phyloP scores from a whole-genome alignment of 106 monocot species.

The Dendrobium chrysotoxum region DNA sequence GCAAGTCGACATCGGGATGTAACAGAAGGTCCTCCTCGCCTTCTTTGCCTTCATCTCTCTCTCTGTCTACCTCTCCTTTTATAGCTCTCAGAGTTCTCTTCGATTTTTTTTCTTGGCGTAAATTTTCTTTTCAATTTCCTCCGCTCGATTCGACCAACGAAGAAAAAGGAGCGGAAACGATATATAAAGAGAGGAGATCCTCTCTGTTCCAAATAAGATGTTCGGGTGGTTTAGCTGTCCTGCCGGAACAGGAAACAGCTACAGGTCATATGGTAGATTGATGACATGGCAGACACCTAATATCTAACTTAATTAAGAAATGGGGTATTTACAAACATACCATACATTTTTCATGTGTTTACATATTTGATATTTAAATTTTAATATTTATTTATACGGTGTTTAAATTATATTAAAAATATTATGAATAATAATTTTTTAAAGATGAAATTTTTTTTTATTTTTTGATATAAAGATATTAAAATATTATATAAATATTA shows the following conservation, averaged over 20 bases:
- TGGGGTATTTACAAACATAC: no score
- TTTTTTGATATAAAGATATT: no score
- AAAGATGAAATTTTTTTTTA: no score
- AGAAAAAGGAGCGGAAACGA: background rate
- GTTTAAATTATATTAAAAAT: no score
- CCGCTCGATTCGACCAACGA: background rate
- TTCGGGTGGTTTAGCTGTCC: background rate
- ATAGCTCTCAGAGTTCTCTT: background rate
- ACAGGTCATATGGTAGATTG: background rate
- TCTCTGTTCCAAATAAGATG: background rate
- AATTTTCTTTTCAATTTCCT: background rate
- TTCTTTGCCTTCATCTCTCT: background rate
- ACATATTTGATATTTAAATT: no score
- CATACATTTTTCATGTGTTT: no score
- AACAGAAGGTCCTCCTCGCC: conserved; percentile 2
- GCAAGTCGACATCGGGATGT: conserved; percentile 14
- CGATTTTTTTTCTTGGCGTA: background rate
- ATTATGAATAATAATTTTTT: no score
- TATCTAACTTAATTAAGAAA: no score
- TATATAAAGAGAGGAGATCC: background rate
- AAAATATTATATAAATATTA: no score
- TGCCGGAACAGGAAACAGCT: background rate
- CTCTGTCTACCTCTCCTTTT: background rate
- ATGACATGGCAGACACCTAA: background rate
- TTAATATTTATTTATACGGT: no score